Base-by-base conservation (phyloP, 2,329 filamentous ascomycete genomes). In the Sclerotinia subarctica region DNA sequence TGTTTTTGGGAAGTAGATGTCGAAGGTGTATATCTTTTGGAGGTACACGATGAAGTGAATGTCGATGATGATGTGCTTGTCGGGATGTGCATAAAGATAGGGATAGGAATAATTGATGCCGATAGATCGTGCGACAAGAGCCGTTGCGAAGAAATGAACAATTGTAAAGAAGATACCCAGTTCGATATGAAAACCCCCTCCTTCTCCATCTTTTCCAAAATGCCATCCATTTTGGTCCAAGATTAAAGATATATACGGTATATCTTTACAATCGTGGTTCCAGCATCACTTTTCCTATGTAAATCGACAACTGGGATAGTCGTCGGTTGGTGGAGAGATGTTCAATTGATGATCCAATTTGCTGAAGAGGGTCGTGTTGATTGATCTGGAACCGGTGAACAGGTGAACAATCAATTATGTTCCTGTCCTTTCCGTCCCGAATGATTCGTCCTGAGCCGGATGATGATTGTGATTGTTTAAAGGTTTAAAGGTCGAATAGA, bases 251-350 rank as follows among this genome's bases (percentile, higher is more conserved):
- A 57, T 24, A 57, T 15, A n/a, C 53, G 29, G 53, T 35, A 35
- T 63, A 35, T 60, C 67, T 62, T 68, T 72, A 73, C 69, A 72
- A 64, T 72, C 73, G 72, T 75, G 71, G 71, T 71, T 76, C 75
- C 74, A 76, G 72, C 75, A 76, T 76, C 64, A 71, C 73, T 74
- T 42, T 59, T 21, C 29, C 10, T 21, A 49, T 51, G 29, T 7
- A 8, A 21, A 21, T 44, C 38, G 53, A 66, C 54, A 59, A 66
- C 64, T 29, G 19, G 4, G 17, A 35, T 51, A 21, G 6, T 51
- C 35, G 64, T 59, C 53, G 64, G 29, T 21, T n/a, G n/a, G 19
- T 13, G 8, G 10, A 4, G 19, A 32, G 8, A 51, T 26, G 38
- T 38, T 21, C 51, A 38, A 47, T 46, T 46, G 29, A 42, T 46